phyloP scores from a whole-genome alignment of 2,329 filamentous ascomycete genomes.

The Fusarium xylarioides region DNA sequence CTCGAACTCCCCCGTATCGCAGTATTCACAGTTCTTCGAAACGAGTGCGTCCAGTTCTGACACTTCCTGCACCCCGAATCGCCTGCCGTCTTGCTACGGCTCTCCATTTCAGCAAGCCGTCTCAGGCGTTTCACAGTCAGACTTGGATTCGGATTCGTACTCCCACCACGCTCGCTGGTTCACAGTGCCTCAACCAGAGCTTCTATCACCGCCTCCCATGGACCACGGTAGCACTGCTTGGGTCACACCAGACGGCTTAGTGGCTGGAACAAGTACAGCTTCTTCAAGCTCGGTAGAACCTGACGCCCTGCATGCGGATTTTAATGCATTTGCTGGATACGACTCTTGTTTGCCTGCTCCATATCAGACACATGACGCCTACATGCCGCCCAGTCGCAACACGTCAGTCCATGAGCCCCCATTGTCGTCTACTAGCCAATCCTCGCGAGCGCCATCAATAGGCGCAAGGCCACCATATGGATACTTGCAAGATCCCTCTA shows the following conservation, averaged over 20 bases:
- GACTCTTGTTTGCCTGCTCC: conserved; percentile 51
- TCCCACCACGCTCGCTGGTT: conserved; percentile 51
- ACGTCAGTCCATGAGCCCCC: conserved; percentile 32
- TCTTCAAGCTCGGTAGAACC: conserved; percentile 54
- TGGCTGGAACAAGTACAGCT: conserved; percentile 44
- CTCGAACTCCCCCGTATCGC: conserved; percentile 53
- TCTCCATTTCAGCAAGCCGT: conserved; percentile 54
- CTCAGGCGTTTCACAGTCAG: conserved; percentile 54
- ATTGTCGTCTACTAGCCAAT: conserved; percentile 26
- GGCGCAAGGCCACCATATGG: conserved; percentile 33
- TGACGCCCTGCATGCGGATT: conserved; percentile 59
- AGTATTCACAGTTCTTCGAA: conserved; percentile 36
- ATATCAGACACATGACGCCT: conserved; percentile 58
- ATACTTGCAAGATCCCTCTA: conserved; percentile 37
- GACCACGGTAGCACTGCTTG: conserved; percentile 53
- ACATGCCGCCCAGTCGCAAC: conserved; percentile 50
- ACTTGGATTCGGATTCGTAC: conserved; percentile 51
- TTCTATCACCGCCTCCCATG: conserved; percentile 48
- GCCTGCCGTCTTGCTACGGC: conserved; percentile 55
- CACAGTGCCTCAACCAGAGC: conserved; percentile 24
- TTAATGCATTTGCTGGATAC: conserved; percentile 61
- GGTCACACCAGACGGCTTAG: conserved; percentile 52
- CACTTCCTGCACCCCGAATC: conserved; percentile 42
- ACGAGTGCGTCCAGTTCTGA: conserved; percentile 47
- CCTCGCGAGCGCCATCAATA: conserved; percentile 28